These are phyloP conservation scores for Eudorina sp. DNA, from an alignment of 139 green algal genomes.

Conservation along the genomic window DNA sequence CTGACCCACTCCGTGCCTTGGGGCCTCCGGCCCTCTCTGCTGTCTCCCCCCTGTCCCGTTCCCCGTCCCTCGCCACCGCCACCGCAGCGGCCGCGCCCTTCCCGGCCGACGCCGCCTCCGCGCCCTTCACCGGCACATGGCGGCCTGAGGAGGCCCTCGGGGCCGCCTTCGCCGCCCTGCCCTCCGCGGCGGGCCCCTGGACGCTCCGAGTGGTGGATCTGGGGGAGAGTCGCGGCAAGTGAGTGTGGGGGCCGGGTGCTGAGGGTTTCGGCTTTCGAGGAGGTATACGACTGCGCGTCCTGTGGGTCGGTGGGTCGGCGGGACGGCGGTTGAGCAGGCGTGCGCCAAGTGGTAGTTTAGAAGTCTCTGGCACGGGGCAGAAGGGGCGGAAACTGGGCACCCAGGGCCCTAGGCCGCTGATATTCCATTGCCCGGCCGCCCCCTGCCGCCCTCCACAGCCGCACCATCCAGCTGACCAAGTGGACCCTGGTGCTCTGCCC, in stretches of 20 bases:
- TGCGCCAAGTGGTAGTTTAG: neutral
- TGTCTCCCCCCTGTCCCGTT: neutral
- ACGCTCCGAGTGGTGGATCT: slow-evolving; percentile 11
- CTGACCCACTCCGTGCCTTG: too few species aligned
- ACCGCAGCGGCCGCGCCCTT: slow-evolving; percentile 6
- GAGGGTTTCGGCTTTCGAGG: neutral
- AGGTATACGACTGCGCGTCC: neutral
- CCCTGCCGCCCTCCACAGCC: neutral
- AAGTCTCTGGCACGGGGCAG: neutral
- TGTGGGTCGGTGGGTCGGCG: neutral
- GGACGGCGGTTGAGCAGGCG: too few species aligned
- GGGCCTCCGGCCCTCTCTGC: too few species aligned
- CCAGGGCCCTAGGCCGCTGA: neutral
- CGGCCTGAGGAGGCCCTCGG: neutral
- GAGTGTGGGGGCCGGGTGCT: neutral
- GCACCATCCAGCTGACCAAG: slow-evolving; percentile 17
- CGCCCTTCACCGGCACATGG: slow-evolving; percentile 29
- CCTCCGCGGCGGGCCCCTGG: slow-evolving; percentile 20
- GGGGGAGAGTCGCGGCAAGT: neutral
- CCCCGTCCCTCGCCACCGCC: neutral
- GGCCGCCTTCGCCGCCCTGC: neutral
- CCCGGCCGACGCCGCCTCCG: neutral
- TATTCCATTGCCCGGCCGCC: neutral
- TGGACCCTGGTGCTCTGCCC: slow-evolving; percentile 32
- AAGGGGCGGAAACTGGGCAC: neutral